Evolutionary conservation across 768 basidiomycete species (phyloP), one percentile per base, ranked within the genome.

Genomic region (Phlebiopsis gigantea): DNA sequence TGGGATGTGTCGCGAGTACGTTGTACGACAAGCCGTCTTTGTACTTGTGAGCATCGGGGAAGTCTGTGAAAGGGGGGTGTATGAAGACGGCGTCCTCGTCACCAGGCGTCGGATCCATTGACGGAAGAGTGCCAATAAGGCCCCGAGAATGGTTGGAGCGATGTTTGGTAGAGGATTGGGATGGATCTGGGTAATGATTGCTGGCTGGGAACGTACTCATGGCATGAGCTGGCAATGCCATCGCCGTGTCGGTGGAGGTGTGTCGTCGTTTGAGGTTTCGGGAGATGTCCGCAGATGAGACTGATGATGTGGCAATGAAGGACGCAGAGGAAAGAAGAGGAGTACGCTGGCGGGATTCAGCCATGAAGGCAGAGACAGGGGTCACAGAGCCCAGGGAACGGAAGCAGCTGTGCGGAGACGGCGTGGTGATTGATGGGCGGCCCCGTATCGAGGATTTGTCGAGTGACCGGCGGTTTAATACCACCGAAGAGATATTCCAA

Each of bases 21-120:
- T 79, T 76, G 67, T 88, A 92, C 4, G 82, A 81, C 49, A 91
- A 77, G 25, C 88, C 88, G 57, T 88, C 86, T 1, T 81, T 77
- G 71, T 82, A 76, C 15, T 72, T 65, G 57, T 83, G 73, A 19
- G 85, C 77, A 51, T 81, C 73, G 1, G 88, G 89, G 65, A 90
- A 90, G 29, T 73, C 66, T 46, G 72, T 74, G 69, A 90, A 91
- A 8, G 90, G 90, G 0, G 88, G 85, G 62, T 81, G 88, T 31
- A 92, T 79, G 69, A 92, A 89, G 57, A 87, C 63, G 45, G 82
- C 79, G 53, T 74, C 77, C 21, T 82, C 80, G 63, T 92, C 90
- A n/a, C 77, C 75, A 5, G 77, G 78, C 12, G 78, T 77, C 1
- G 89, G 89, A 64, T 91, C 89, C 57, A 71, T 58, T 25, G 68